phyloP scores from a whole-genome alignment of 2,329 filamentous ascomycete genomes.

The Trichoderma pleuroti region DNA sequence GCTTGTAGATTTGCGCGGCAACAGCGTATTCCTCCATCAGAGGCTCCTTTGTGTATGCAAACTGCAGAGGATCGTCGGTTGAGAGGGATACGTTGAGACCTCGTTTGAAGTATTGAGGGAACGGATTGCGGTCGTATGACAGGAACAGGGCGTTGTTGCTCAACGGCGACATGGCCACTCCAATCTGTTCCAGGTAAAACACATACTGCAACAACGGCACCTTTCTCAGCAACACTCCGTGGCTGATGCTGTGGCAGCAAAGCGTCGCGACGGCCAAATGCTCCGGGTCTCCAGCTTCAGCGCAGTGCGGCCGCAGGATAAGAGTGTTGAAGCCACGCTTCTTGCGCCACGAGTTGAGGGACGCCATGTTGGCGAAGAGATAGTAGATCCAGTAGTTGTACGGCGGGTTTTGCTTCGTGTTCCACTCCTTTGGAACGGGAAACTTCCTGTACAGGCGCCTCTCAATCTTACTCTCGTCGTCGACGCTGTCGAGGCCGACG shows the following conservation, averaged over 20 bases:
- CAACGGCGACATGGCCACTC: slow-evolving; percentile 97
- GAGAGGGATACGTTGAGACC: slow-evolving; percentile 94
- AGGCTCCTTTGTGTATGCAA: slow-evolving; percentile 97
- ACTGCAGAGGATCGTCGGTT: slow-evolving; percentile 94
- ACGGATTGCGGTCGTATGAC: slow-evolving; percentile 95
- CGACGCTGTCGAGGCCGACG: slow-evolving; percentile 94
- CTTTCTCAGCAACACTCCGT: slow-evolving; percentile 87
- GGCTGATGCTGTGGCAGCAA: slow-evolving; percentile 95
- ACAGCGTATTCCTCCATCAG: slow-evolving; percentile 98
- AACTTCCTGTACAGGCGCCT: slow-evolving; percentile 92
- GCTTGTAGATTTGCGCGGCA: slow-evolving; percentile 96
- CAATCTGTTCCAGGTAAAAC: slow-evolving; percentile 98
- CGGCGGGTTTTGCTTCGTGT: slow-evolving; percentile 89
- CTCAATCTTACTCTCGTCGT: slow-evolving; percentile 97
- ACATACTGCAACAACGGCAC: slow-evolving; percentile 94
- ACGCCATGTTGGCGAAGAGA: slow-evolving; percentile 88
- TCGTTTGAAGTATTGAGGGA: slow-evolving; percentile 90
- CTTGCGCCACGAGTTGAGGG: slow-evolving; percentile 87
- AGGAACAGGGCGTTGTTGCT: slow-evolving; percentile 97
- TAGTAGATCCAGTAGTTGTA: slow-evolving; percentile 99
- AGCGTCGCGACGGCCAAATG: slow-evolving; percentile 88
- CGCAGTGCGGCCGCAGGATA: slow-evolving; percentile 86
- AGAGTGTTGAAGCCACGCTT: slow-evolving; percentile 95
- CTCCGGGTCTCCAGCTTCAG: slow-evolving; percentile 94
- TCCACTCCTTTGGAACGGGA: slow-evolving; percentile 83